A percentile compares a stretch with the other conserved stretches of the same genome.
phyloP scores from a whole-genome alignment of 306 rosid genomes.

The Cucumis hystrix region DNA sequence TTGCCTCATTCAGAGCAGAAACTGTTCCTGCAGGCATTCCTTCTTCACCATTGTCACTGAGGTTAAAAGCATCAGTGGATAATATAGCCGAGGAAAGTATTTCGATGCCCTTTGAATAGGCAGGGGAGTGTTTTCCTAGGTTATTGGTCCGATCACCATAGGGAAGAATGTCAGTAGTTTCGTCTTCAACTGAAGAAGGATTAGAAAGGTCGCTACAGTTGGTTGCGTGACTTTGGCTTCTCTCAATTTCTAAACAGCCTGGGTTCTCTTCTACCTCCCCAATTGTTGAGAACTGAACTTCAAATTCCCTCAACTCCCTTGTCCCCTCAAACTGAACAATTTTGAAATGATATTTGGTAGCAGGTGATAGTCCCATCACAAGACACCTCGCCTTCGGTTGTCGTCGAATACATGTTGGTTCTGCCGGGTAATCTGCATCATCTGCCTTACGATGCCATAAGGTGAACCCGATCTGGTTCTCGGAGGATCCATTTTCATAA shows the following conservation, averaged over 20 bases:
- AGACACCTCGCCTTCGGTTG: slow-evolving; percentile 42
- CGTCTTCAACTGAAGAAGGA: slow-evolving; percentile 95
- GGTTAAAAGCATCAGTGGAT: slow-evolving; percentile 33
- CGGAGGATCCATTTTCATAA: slow-evolving; percentile 28
- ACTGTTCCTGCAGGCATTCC: slow-evolving; percentile 29
- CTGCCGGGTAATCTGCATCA: slow-evolving; percentile 38
- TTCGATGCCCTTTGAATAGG: slow-evolving; percentile 33
- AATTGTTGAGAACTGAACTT: slow-evolving; percentile 50
- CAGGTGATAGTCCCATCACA: slow-evolving; percentile 45
- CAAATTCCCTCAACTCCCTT: slow-evolving; percentile 26
- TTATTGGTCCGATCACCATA: slow-evolving; percentile 42
- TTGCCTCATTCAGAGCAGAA: slow-evolving; percentile 47
- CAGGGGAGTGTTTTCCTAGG: slow-evolving; percentile 35
- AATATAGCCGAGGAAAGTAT: slow-evolving; percentile 34
- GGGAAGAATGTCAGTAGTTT: slow-evolving; percentile 61
- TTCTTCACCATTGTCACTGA: slow-evolving; percentile 25
- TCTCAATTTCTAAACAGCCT: slow-evolving; percentile 33
- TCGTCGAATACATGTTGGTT: slow-evolving; percentile 41
- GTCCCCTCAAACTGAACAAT: slow-evolving; percentile 27
- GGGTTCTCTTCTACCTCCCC: slow-evolving; percentile 44
- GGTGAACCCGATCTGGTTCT: slow-evolving; percentile 26
- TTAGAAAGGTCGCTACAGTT: slow-evolving; percentile 88
- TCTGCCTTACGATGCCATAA: slow-evolving; percentile 63
- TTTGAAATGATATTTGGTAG: slow-evolving; percentile 64
- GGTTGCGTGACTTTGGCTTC: slow-evolving; percentile 87